Conservation (phyloP, 768 basidiomycete species). For the Termitomyces sp. region DNA sequence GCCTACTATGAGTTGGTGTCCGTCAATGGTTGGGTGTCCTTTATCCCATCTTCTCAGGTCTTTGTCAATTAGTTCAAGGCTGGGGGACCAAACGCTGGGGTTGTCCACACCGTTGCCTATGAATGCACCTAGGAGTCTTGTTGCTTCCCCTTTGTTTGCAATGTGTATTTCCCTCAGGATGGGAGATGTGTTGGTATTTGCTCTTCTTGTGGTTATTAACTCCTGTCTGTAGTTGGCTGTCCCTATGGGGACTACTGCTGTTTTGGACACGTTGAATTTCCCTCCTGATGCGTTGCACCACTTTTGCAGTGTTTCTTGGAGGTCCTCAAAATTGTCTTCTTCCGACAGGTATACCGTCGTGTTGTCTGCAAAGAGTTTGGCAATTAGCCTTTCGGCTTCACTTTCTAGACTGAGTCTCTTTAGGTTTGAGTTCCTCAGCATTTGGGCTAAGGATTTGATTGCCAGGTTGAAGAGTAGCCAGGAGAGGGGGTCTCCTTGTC, state of each 20-base stretch:
- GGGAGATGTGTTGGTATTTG: constrained; percentile 11
- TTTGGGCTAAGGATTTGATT: constrained; percentile 4
- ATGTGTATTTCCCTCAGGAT: constrained; percentile 28
- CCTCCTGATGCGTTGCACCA: constrained; percentile 41
- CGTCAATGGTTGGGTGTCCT: constrained; percentile 9
- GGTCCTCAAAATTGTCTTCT: constrained; percentile 20
- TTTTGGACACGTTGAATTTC: constrained; percentile 39
- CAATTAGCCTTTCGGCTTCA: constrained; percentile 3
- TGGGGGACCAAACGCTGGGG: constrained; percentile 21
- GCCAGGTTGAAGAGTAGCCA: constrained; percentile 4
- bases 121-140: constrained; percentile 27
- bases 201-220: constrained; percentile 7
- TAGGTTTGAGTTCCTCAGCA: constrained; percentile 26
- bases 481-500: constrained; percentile 9
- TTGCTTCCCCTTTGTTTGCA: constrained; percentile 20
- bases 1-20: constrained; percentile 13
- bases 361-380: constrained; percentile 39
- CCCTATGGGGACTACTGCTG: constrained; percentile 34
- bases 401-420: constrained; percentile 22
- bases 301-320: constrained; percentile 21
- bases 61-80: constrained; percentile 22
- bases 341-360: constrained; percentile 32
- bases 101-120: constrained; percentile 25
- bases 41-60: constrained; percentile 17
- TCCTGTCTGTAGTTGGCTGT: constrained; percentile 13